Percentiles rank a stretch among this genome's conserved stretches.
phyloP scores from a whole-genome alignment of 202 grass and related monocot species.

The Zoysia matrella region DNA sequence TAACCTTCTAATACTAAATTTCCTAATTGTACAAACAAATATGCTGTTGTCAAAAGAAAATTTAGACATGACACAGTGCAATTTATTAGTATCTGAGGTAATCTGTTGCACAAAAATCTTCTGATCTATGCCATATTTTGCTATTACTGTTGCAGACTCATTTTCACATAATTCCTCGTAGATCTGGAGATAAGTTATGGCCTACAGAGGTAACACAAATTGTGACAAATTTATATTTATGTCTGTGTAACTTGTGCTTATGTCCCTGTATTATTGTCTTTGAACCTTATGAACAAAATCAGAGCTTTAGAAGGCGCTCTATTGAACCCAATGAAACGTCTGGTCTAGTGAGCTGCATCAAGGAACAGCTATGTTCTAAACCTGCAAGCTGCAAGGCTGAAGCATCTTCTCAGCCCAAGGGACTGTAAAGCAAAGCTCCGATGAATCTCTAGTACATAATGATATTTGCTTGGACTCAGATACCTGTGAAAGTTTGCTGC shows the following conservation, averaged over 20 bases:
- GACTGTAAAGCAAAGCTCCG: neutral
- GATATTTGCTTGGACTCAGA: neutral
- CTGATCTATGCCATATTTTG: neutral
- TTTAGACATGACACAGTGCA: neutral
- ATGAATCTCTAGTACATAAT: slow-evolving; percentile 30
- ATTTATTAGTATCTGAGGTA: neutral
- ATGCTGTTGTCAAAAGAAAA: neutral
- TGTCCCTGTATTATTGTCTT: neutral
- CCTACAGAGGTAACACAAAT: slow-evolving; percentile 48
- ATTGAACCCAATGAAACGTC: slow-evolving; percentile 49
- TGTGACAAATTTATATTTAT: neutral
- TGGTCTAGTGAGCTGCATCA: slow-evolving; percentile 55
- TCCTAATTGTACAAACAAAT: neutral
- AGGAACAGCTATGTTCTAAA: slow-evolving; percentile 42
- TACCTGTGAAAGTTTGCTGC: neutral
- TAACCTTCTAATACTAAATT: neutral
- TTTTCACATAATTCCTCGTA: slow-evolving; percentile 66
- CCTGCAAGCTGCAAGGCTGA: slow-evolving; percentile 6
- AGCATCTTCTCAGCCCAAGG: slow-evolving; percentile 25
- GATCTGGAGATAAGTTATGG: slow-evolving; percentile 57
- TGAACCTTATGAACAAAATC: neutral
- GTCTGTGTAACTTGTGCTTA: neutral
- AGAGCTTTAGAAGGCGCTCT: slow-evolving; percentile 61
- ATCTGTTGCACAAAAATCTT: neutral
- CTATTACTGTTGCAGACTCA: slow-evolving; percentile 53